Percentiles rank a stretch among this genome's conserved stretches.
Conservation (phyloP, 345 rosid genomes). For the rapeseed (Brassica napus) region Da-Ae NC_063441.1:1150001-1150500, state of each 20-base stretch:
- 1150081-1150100: background rate
- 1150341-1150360: background rate
- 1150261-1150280: slow-evolving; percentile 1
- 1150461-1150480: slow-evolving; percentile 30
- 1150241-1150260: background rate
- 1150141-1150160: slow-evolving; percentile 1
- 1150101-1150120: too few relatives aligned
- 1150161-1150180: background rate
- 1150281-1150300: slow-evolving; percentile 9
- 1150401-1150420: background rate
- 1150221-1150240: background rate
- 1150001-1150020: slow-evolving; percentile 30
- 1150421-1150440: slow-evolving; percentile 6
- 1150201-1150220: background rate
- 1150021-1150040: slow-evolving; percentile 19
- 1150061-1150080: background rate
- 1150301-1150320: slow-evolving; percentile 18
- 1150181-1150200: background rate
- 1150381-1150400: slow-evolving; percentile 4
- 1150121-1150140: background rate
- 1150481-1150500: slow-evolving; percentile 31
- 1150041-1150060: slow-evolving; percentile 17
- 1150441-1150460: slow-evolving; percentile 16
- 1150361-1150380: slow-evolving; percentile 11
- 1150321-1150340: slow-evolving; percentile 10